Base-by-base conservation (phyloP, 495 filamentous ascomycete genomes). In the Bacidia gigantensis region DNA sequence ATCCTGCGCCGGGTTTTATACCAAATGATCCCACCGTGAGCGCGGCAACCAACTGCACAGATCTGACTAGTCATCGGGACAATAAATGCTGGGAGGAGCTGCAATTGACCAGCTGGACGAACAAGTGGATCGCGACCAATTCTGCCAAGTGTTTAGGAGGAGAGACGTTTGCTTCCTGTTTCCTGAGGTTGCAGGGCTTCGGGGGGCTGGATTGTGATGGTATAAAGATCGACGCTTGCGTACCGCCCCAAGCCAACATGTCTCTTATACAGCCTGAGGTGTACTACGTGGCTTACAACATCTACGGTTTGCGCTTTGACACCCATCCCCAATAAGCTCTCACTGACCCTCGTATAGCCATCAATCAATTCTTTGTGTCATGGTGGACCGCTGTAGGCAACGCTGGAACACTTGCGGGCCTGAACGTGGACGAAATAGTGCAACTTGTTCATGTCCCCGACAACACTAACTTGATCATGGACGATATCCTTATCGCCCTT, bases 281-380 rank as follows among this genome's bases (percentile, higher is more conserved):
- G 0, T 58, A 51, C 18, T 58, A 58, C 20, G 56, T 58, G 18
- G 56, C 56, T 10, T 58, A 55, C 48, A 58, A 58, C 21, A 55
- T 58, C 10, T 58, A 58, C 18, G 52, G 56, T 58, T 40, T 10
- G 32, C 41, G 24, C 0, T 23, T 9, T 44, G 7, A 18, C 41
- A 5, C 14, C 9, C 41, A 9, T 9, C 20, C 41, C 20, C 9
- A 7, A 9, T 17, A 18, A 9, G 20, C 9, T 17, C 14, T 22
- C 17, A 9, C 20, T n/a, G 20, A 44, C 17, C 9, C 20, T 7
- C 41, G 2, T n/a, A 2, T 22, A 58, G 56, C 48, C 14, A 25
- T 58, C 22, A 58, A 58, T 22, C 52, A 58, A 20, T 58, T 48
- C 52, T 58, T 58, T 18, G n/a, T 50, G 14, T 58, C 56, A 11